Conservation (phyloP, 176 grass and related monocot genomes). For the Rhynchospora pubera region DNA sequence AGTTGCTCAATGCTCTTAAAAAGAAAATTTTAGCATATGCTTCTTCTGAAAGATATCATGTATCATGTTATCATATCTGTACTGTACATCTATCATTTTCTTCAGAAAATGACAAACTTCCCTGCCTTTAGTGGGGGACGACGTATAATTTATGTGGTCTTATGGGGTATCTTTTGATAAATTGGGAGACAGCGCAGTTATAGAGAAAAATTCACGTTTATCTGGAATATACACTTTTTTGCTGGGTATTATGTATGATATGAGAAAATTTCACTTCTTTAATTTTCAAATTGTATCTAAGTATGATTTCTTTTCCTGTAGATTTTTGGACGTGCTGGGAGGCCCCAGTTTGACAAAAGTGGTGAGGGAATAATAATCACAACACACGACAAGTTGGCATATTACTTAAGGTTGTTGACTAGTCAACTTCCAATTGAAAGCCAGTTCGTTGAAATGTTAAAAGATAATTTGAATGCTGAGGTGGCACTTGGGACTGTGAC, state of each 20-base stretch:
- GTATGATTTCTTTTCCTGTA: conserved; percentile 24
- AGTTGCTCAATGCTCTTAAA: not conserved
- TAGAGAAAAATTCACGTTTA: not conserved
- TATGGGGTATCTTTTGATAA: not conserved
- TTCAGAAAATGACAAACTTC: not conserved
- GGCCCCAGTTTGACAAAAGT: conserved; percentile 97
- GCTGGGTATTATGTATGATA: not conserved
- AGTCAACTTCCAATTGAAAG: conserved; percentile 97
- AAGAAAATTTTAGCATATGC: not conserved
- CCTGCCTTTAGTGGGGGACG: not conserved
- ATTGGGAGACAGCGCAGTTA: not conserved
- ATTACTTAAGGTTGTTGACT: conserved; percentile 85
- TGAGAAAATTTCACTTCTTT: conserved; percentile 1
- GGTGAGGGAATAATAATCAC: conserved; percentile 98
- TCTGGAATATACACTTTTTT: not conserved
- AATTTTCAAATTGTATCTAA: conserved; percentile 20
- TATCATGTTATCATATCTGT: not conserved
- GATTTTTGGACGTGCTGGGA: conserved; percentile 98
- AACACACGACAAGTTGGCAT: conserved; percentile 88
- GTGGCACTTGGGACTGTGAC: conserved; percentile 93
- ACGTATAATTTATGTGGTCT: not conserved
- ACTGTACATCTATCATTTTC: not conserved
- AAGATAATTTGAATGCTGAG: conserved; percentile 99
- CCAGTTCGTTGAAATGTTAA: conserved; percentile 88
- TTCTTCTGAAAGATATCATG: not conserved